These are phyloP conservation scores for Moniliophthora roreri DNA, from an alignment of 1,284 basidiomycete genomes.

Conservation along the genomic window DNA sequence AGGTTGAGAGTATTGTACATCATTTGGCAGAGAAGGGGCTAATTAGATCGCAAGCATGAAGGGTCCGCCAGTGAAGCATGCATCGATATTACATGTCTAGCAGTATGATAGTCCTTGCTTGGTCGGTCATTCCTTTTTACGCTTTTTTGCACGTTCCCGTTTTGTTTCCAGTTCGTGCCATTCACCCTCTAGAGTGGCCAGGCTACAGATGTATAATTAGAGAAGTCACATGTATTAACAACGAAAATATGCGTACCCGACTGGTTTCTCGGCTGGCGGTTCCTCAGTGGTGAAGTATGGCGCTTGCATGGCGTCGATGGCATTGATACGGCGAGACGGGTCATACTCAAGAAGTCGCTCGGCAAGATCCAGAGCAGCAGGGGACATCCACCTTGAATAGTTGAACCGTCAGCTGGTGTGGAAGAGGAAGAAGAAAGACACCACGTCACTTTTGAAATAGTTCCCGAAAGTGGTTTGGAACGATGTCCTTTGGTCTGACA, in stretches of 20 bases:
- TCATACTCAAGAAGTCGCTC: conserved; percentile 83
- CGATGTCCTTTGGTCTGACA: conserved; percentile 80
- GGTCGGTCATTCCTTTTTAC: conserved; percentile 46
- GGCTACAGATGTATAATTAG: conserved; percentile 39
- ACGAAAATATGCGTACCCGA: conserved; percentile 58
- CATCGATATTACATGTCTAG: conserved; percentile 25
- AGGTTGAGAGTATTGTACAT: conserved; percentile 84
- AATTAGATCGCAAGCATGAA: conserved; percentile 34
- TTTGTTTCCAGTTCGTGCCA: conserved; percentile 96
- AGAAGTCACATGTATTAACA: conserved; percentile 5
- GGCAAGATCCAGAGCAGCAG: conserved; percentile 83
- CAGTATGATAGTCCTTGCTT: conserved; percentile 20
- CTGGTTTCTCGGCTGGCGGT: conserved; percentile 74
- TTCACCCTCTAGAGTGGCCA: conserved; percentile 81
- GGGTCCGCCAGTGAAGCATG: conserved; percentile 12
- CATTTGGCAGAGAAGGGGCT: conserved; percentile 71
- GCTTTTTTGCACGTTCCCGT: conserved; percentile 77
- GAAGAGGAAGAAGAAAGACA: no score
- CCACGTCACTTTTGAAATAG: conserved; percentile 85
- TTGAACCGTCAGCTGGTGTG: conserved; percentile 10
- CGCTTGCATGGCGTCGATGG: conserved; percentile 76
- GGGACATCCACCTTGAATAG: conserved; percentile 71
- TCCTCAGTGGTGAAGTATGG: conserved; percentile 84
- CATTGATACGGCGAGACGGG: conserved; percentile 76
- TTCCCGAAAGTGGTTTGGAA: conserved; percentile 75